phyloP scores from a whole-genome alignment of 768 basidiomycete genomes.

The Pulveroboletus frians region DNA sequence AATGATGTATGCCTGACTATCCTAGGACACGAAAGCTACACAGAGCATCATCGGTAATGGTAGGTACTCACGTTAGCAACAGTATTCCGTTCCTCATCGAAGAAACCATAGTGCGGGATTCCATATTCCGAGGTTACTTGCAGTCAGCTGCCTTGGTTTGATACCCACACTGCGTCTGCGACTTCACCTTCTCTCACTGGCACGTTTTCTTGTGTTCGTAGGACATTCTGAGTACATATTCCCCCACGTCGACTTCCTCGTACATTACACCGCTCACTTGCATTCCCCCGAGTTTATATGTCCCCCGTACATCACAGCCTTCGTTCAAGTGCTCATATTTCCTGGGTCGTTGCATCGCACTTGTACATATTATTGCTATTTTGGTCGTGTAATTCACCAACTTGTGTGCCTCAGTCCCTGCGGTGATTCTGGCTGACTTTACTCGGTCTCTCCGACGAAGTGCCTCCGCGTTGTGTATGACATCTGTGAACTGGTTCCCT shows the following conservation, averaged over 20 bases:
- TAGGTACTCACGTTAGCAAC: conserved; percentile 28
- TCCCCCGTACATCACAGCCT: neutral
- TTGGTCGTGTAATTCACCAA: conserved; percentile 10
- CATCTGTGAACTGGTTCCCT: neutral
- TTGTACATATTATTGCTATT: conserved; percentile 10
- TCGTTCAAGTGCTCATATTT: conserved; percentile 6
- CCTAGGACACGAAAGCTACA: conserved; percentile 76
- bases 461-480: conserved; percentile 11
- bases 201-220: conserved; percentile 9
- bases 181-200: neutral
- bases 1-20: conserved; percentile 4
- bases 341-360: neutral
- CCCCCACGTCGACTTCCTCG: neutral
- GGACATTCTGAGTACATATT: neutral
- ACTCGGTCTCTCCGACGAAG: conserved; percentile 20
- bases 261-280: conserved; percentile 7
- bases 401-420: neutral
- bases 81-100: conserved; percentile 5
- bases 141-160: conserved; percentile 67
- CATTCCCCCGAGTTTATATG: neutral
- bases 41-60: conserved; percentile 81
- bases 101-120: conserved; percentile 53
- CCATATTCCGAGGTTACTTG: conserved; percentile 70
- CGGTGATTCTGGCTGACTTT: conserved; percentile 6
- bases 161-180: conserved; percentile 10